Percentiles rank a stretch among this genome's conserved stretches.
These are phyloP conservation scores for Multifurca ochricompacta DNA, from an alignment of 768 basidiomycete species.

Conservation along the genomic window DNA sequence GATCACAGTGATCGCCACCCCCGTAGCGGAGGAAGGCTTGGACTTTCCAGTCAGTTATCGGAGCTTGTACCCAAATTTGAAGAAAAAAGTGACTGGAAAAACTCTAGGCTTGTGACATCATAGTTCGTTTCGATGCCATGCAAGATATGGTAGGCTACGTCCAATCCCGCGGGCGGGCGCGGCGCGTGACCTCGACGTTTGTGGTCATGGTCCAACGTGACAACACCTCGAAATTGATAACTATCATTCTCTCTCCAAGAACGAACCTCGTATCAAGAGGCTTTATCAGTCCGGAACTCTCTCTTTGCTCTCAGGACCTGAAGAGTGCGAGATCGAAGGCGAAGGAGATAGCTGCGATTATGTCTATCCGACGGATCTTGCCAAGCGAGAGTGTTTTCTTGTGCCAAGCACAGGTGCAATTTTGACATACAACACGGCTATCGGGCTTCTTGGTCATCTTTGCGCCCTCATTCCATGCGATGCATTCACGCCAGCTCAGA, in stretches of 20 bases:
- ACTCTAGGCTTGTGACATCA: constrained; percentile 69
- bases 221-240: constrained; percentile 45
- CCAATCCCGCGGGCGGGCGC: constrained; percentile 81
- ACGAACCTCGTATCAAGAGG: constrained; percentile 56
- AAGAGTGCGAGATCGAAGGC: constrained; percentile 35
- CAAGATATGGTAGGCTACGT: constrained; percentile 83
- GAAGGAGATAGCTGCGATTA: constrained; percentile 20
- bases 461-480: constrained; percentile 73
- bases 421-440: constrained; percentile 70
- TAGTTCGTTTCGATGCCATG: constrained; percentile 77
- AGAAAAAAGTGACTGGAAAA: constrained; percentile 13
- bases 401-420: constrained; percentile 67
- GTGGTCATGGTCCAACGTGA: constrained; percentile 72
- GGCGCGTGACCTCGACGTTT: constrained; percentile 68
- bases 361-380: constrained; percentile 47
- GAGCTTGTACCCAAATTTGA: background rate
- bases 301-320: constrained; percentile 29
- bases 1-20: constrained; percentile 63
- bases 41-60: constrained; percentile 64
- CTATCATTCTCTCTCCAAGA: constrained; percentile 50
- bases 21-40: constrained; percentile 87
- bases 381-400: constrained; percentile 63
- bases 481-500: constrained; percentile 50
- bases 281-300: constrained; percentile 48
- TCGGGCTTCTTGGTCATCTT: constrained; percentile 63